These are phyloP conservation scores for Clavaria fumosa DNA, from an alignment of 768 basidiomycete genomes.

Conservation along the genomic window DNA sequence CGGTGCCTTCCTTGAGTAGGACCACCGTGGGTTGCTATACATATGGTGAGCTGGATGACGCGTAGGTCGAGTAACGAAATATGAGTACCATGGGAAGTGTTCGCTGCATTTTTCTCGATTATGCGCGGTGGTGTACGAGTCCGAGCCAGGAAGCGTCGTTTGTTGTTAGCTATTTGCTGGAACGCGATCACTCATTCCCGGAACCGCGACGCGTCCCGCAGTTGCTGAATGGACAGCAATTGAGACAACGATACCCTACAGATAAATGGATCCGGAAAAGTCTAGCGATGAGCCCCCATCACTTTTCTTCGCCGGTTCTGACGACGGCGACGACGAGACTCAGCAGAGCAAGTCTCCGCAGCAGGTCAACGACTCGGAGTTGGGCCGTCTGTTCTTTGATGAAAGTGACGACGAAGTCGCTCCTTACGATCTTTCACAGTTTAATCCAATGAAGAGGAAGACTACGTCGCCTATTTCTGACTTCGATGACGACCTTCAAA, in stretches of 20 bases:
- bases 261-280: conserved; percentile 12
- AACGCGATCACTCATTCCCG: too few species aligned
- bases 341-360: too few species aligned
- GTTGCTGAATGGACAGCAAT: background rate
- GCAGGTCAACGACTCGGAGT: background rate
- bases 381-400: conserved; percentile 18
- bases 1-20: conserved; percentile 90
- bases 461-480: background rate
- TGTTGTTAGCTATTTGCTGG: conserved; percentile 19
- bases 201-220: background rate
- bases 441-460: conserved; percentile 12
- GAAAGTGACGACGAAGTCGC: conserved; percentile 22
- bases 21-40: conserved; percentile 92
- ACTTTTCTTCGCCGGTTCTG: conserved; percentile 48
- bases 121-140: too few species aligned
- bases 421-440: conserved; percentile 4
- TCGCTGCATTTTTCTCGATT: conserved; percentile 74
- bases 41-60: conserved; percentile 12
- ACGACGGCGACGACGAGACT: conserved; percentile 20
- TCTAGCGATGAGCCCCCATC: conserved; percentile 20
- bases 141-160: too few species aligned
- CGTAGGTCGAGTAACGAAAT: conserved; percentile 2
- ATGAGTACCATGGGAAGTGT: conserved; percentile 57
- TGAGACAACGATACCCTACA: background rate
- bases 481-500: too few species aligned